Base-by-base conservation (phyloP, 164 flowering plant genomes). In the Magnolia officinalis region DNA sequence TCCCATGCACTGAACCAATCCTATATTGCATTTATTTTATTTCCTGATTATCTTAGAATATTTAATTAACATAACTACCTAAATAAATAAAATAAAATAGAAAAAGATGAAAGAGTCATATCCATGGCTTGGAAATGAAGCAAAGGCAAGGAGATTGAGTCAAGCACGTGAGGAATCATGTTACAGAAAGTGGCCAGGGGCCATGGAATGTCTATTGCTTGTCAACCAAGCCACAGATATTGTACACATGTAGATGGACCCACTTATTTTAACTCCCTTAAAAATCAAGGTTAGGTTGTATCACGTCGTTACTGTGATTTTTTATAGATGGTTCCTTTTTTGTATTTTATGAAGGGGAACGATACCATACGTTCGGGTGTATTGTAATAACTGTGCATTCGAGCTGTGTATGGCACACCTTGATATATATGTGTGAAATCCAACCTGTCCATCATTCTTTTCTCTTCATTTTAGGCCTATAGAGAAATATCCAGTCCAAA, bases 201-300 rank as follows among this genome's bases (percentile, higher is more conserved):
- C 8, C 26, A 23, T 50, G 51, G 63, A 63, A 51, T 77, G 79
- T 50, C 31, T 72, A 4, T 77, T 77, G 75, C 75, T 78, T 73
- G 76, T 58, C 31, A 78, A 67, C 26, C 37, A 78, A 78, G 76
- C n/a, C 72, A 68, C 21, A 50, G 16, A 37, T 29, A 68, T 26
- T 68, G 4, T 31, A 68, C 61, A 55, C 13, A 8, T 55, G 61
- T 11, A 55, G 13, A 9, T 55, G 61, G 61, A 19, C 18, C 61
- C 61, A 55, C 16, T 0, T 11, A 16, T 55, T 55, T 11, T 16
- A 13, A 1, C 61, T 9, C 13, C 13, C 18, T 11, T 3, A 16
- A 55, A 55, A 55, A 37, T 37, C 45, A 37, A 37, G 45, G 61
- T 55, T 55, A 55, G 16, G 61, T 16, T 2, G 61, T 55, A 55